phyloP scores from a whole-genome alignment of 2,329 filamentous ascomycete genomes.

The Xylaria sp. region DNA sequence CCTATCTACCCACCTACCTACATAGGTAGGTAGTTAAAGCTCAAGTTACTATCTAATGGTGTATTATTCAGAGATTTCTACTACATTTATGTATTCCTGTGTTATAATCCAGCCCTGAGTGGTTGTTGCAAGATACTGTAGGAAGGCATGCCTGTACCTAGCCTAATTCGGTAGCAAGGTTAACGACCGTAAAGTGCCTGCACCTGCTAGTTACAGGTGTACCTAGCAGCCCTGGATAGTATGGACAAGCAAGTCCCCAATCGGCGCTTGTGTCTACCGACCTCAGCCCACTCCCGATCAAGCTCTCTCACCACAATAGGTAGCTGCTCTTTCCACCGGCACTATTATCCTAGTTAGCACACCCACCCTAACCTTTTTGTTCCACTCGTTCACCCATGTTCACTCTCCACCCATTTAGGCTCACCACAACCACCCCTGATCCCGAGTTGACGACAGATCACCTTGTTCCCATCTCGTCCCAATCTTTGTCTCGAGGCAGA shows the following conservation, averaged over 20 bases:
- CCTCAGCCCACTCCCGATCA: not conserved
- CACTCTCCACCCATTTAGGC: conserved; percentile 23
- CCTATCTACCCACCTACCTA: not conserved
- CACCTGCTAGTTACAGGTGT: too few relatives aligned
- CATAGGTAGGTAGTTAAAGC: not conserved
- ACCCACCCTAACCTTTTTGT: not conserved
- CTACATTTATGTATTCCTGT: too few relatives aligned
- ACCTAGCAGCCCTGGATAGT: too few relatives aligned
- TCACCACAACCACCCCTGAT: conserved; percentile 33
- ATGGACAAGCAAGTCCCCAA: not conserved
- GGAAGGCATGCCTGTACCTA: too few relatives aligned
- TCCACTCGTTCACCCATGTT: conserved; percentile 22
- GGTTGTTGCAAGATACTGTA: too few relatives aligned
- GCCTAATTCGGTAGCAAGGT: too few relatives aligned
- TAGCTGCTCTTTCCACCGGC: conserved; percentile 6
- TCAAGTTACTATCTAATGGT: too few relatives aligned
- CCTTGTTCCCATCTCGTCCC: conserved; percentile 29
- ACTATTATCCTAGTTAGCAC: not conserved
- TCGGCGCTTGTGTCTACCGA: not conserved
- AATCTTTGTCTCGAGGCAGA: conserved; percentile 11
- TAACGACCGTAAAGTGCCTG: too few relatives aligned
- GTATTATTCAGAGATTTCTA: too few relatives aligned
- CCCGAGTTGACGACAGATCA: conserved; percentile 40
- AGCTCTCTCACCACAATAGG: not conserved
- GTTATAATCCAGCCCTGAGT: too few relatives aligned